Percentiles rank a stretch among this genome's conserved stretches.
Conservation (phyloP, 805 yeast genomes). For the Candida succiphila region DNA sequence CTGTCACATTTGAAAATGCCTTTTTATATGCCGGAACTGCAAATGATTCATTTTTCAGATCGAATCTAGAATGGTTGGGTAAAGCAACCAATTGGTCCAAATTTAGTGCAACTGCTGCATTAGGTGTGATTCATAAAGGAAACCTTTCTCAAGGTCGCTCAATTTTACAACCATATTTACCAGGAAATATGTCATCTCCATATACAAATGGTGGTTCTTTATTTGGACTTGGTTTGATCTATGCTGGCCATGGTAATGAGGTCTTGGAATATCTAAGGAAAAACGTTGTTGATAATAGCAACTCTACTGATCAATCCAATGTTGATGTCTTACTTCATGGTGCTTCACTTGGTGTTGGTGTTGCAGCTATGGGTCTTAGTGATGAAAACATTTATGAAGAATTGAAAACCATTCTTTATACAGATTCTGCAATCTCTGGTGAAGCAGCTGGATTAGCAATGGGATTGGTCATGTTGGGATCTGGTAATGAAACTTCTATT, state of each 20-base stretch:
- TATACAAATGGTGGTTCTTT: constrained; percentile 95
- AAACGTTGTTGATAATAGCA: constrained; percentile 53
- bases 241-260: constrained; percentile 94
- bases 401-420: constrained; percentile 70
- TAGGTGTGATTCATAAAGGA: constrained; percentile 95
- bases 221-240: constrained; percentile 85
- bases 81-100: constrained; percentile 99
- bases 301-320: constrained; percentile 33
- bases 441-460: constrained; percentile 94
- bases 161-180: constrained; percentile 83
- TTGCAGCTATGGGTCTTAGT: constrained; percentile 91
- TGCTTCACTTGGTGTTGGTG: constrained; percentile 90
- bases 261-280: constrained; percentile 68
- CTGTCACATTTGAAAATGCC: constrained; percentile 90
- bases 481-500: constrained; percentile 58
- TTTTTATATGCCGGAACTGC: constrained; percentile 95
- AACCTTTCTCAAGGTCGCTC: constrained; percentile 84
- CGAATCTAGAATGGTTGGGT: constrained; percentile 90
- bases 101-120: constrained; percentile 94
- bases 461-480: constrained; percentile 94
- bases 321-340: constrained; percentile 87
- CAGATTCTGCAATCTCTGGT: constrained; percentile 90
- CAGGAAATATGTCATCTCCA: constrained; percentile 69
- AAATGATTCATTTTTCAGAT: constrained; percentile 83
- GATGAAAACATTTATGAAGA: constrained; percentile 69